Evolutionary conservation across 2,329 filamentous ascomycete species (phyloP), one percentile per base, ranked within the genome.

Genomic region (Neopestalotiopsis rosae): DNA sequence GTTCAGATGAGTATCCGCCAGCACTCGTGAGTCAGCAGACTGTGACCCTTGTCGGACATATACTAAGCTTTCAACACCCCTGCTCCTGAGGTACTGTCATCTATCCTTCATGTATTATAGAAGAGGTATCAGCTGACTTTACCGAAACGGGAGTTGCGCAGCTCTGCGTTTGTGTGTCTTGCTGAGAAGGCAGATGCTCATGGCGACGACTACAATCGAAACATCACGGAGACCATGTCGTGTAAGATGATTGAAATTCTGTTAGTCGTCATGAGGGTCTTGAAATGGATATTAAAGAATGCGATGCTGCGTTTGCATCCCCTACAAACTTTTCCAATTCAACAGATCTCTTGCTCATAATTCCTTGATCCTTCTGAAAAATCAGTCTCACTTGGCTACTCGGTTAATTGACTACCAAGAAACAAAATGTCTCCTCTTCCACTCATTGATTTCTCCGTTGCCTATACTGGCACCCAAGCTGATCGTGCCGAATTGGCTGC

Each of bases 111-210:
- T 58, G 56, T 28, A 58, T 28, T 58, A 12, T 20, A 58, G n/a
- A 14, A 58, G 56, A 5, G 56, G 56, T 20, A 58, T 58, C 13
- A 58, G 56, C 56, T 58, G 56, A 58, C 56, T 58, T 58, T 58
- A 28, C 56, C n/a, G 7, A 58, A 20, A 58, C 24, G 17, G 56
- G n/a, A 58, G 56, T 20, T 28, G 56, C 56, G 24, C 20, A 58
- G 24, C 56, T 58, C 56, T 58, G 56, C 56, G 56, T 58, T 58
- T 58, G 56, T 58, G 56, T 58, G 56, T 58, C 56, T 58, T 30
- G n/a, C 56, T 30, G 56, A 20, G 56, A 30, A 30, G 20, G 56
- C 56, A 9, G 56, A 58, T 58, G 56, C 12, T 58, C 28, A 30
- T 30, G n/a, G n/a, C 56, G 56, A 20, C n/a, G 56, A 58, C 56